Percentiles rank a stretch among this genome's conserved stretches.
Conservation (phyloP, 495 filamentous ascomycete species). For the Pyronema domesticum region DNA sequence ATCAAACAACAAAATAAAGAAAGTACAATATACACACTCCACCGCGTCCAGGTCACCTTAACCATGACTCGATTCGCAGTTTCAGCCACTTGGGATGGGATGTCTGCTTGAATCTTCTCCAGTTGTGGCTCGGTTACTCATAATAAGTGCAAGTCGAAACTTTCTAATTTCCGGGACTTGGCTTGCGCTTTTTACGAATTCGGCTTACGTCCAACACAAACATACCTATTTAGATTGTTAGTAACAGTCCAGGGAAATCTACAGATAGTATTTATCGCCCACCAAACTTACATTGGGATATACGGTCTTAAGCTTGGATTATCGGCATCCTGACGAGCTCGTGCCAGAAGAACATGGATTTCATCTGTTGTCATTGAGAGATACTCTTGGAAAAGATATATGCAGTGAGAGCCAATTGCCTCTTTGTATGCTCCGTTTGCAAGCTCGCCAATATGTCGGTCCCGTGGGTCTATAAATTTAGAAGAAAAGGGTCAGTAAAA, state of each 20-base stretch:
- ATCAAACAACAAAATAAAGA: neutral
- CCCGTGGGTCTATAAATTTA: slow-evolving; percentile 3
- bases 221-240: slow-evolving; percentile 30
- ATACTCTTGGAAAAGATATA: slow-evolving; percentile 31
- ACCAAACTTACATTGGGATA: slow-evolving; percentile 21
- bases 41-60: neutral
- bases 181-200: slow-evolving; percentile 12
- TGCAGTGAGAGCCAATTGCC: slow-evolving; percentile 5
- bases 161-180: neutral
- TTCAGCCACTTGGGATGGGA: slow-evolving; percentile 2
- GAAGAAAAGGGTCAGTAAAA: neutral
- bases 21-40: neutral
- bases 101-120: neutral
- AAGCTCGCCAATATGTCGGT: slow-evolving; percentile 16
- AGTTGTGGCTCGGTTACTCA: slow-evolving; percentile 1
- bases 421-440: slow-evolving; percentile 6
- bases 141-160: slow-evolving; percentile 5
- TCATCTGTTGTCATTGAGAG: slow-evolving; percentile 44
- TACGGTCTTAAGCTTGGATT: slow-evolving; percentile 41
- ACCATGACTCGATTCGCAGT: slow-evolving; percentile 2
- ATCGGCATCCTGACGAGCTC: slow-evolving; percentile 48
- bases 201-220: slow-evolving; percentile 37
- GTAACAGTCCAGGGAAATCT: slow-evolving; percentile 4
- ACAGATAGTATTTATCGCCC: slow-evolving; percentile 1
- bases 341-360: slow-evolving; percentile 45